Evolutionary conservation across 2,329 filamentous ascomycete species (phyloP), one percentile per base, ranked within the genome.

Genomic region (Cladosporium sp.): DNA sequence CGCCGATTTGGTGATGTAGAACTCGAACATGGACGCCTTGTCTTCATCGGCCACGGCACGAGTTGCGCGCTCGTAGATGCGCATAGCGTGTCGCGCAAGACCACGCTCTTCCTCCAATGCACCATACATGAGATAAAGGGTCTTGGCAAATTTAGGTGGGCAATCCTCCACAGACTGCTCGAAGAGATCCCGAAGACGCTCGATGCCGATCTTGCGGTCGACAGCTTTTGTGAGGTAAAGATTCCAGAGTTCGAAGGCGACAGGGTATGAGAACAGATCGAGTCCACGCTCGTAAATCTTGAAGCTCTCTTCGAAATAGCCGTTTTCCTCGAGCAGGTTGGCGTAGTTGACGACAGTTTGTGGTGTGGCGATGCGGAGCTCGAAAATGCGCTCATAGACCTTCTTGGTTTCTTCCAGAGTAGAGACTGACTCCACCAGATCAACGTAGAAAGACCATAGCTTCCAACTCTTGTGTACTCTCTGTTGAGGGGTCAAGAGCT

Each of bases 391-490:
- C 78, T 99, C 95, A 78, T 99, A 99, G 1, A 98, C 90, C 77
- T 92, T 94, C 77, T 88, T 92, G 0, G 94, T 97, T 79, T 98
- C 94, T 26, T 97, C 93, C 18, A 99, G 80, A 0, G 91, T 92
- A 68, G 91, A 90, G 36, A 97, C 93, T 77, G 93, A 97, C 78
- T 99, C 95, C 2, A 99, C 93, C 1, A 99, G 86, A 77, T 99
- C 95, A 49, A 99, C 93, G 74, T 99, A 99, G 82, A 99, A 99
- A 79, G 93, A 97, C 95, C 95, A 99, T 12, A 99, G 81, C 78
- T 98, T 99, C 95, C 95, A 99, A 76, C 92, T 97, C 84, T 99
- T 99, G 82, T 99, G 95, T 3, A 99, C 92, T 69, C 96, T 88
- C 81, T 98, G 95, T 77, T 99, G 95, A 4, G 95, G 94, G 1